phyloP scores from a whole-genome alignment of 345 rosid genomes.

The Brassica nigra region DNA sequence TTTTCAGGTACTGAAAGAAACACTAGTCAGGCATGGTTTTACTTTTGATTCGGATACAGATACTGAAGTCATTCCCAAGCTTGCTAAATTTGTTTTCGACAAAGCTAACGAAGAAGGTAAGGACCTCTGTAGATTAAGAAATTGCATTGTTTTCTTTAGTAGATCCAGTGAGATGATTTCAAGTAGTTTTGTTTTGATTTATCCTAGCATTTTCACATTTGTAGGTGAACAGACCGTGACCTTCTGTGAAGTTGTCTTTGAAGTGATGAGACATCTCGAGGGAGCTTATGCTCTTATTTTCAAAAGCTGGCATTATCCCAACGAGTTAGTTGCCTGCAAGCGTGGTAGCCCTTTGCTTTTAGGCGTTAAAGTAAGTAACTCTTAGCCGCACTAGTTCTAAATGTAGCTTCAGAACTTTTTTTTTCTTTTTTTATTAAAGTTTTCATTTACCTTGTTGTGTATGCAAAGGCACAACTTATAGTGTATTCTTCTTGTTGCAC shows the following conservation, averaged over 20 bases:
- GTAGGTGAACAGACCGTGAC: slow-evolving; percentile 69
- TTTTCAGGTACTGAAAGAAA: slow-evolving; percentile 69
- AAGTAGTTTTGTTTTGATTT: background rate
- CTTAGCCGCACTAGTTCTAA: background rate
- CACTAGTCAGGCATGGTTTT: slow-evolving; percentile 78
- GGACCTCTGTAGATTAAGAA: no score
- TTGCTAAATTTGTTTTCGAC: slow-evolving; percentile 87
- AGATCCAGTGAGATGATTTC: no score
- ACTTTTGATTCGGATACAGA: slow-evolving; percentile 90
- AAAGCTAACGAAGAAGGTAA: slow-evolving; percentile 84
- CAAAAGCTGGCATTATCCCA: slow-evolving; percentile 89
- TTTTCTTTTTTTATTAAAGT: no score
- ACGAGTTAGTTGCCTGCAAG: slow-evolving; percentile 95
- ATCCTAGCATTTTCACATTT: background rate
- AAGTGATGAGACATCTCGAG: slow-evolving; percentile 94
- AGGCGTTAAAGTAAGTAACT: slow-evolving; percentile 82
- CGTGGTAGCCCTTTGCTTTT: slow-evolving; percentile 92
- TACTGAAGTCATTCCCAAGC: slow-evolving; percentile 96
- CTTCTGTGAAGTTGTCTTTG: slow-evolving; percentile 90
- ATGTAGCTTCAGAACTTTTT: background rate
- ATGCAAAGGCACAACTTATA: no score
- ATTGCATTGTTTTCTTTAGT: no score
- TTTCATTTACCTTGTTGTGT: no score
- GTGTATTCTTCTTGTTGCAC: background rate
- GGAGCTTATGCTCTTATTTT: slow-evolving; percentile 95